phyloP scores from a whole-genome alignment of 371 early-diverging fungal species.

The Polyrhizophydium stewartii region DNA sequence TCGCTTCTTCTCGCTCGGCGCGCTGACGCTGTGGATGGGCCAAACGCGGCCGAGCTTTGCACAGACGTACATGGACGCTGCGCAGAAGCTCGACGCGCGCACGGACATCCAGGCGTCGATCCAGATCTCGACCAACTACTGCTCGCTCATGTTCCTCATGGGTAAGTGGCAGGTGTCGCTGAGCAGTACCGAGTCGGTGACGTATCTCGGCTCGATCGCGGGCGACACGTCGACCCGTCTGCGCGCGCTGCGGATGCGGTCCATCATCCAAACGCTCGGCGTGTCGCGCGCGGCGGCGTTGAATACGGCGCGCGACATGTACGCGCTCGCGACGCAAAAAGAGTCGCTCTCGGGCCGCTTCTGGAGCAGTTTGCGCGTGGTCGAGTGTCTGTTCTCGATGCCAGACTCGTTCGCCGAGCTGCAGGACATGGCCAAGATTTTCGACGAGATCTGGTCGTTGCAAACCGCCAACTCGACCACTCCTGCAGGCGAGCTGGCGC shows the following conservation, averaged over 20 bases:
- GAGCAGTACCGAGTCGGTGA: conserved; percentile 11
- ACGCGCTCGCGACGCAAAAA: conserved; percentile 20
- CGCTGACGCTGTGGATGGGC: conserved; percentile 15
- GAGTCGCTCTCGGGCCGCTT: conserved; percentile 21
- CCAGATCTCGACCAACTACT: conserved; percentile 11
- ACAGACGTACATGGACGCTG: conserved; percentile 21
- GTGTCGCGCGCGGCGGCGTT: conserved; percentile 13
- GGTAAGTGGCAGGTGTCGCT: conserved; percentile 23
- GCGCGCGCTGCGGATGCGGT: conserved; percentile 17
- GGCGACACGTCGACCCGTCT: conserved; percentile 16
- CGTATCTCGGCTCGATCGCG: conserved; percentile 14
- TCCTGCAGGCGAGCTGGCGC: neutral
- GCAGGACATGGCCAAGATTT: conserved; percentile 9
- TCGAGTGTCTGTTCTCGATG: conserved; percentile 18
- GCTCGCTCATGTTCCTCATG: conserved; percentile 17
- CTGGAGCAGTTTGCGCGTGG: conserved; percentile 23
- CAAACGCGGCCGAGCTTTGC: conserved; percentile 4
- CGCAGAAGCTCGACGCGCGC: conserved; percentile 16
- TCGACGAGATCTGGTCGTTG: conserved; percentile 11
- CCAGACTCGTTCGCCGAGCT: conserved; percentile 8
- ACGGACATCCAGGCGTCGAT: conserved; percentile 18
- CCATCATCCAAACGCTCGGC: conserved; percentile 8
- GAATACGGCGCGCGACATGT: conserved; percentile 14
- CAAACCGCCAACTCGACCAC: neutral
- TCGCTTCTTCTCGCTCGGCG: conserved; percentile 17